Conservation (phyloP, 768 basidiomycete species). For the Ephemerocybe angulata region DNA sequence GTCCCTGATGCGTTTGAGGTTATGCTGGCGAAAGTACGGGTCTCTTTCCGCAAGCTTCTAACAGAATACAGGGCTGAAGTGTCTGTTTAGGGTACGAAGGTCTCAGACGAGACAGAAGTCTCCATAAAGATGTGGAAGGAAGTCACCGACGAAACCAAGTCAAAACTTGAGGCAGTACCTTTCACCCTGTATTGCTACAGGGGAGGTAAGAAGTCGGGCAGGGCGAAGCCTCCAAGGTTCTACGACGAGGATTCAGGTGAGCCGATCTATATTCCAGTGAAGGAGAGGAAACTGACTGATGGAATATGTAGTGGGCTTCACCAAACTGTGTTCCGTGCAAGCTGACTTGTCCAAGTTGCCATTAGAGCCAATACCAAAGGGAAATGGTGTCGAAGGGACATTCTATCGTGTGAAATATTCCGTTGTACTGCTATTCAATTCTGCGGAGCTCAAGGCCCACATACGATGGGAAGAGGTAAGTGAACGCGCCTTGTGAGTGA, state of each 20-base stretch:
- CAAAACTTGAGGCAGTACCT: slow-evolving; percentile 9
- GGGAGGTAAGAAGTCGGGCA: slow-evolving; percentile 6
- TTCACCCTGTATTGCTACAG: slow-evolving; percentile 19
- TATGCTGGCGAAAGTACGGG: slow-evolving; percentile 10
- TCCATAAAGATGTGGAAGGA: slow-evolving; percentile 7
- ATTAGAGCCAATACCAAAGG: slow-evolving; percentile 1
- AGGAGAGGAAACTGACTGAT: not conserved
- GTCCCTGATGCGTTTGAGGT: slow-evolving; percentile 11
- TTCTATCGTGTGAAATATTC: slow-evolving; percentile 29
- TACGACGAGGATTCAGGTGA: slow-evolving; percentile 20
- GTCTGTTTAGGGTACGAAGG: slow-evolving; percentile 14
- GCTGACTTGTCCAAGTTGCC: slow-evolving; percentile 15
- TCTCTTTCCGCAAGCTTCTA: not conserved
- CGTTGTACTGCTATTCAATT: slow-evolving; percentile 40
- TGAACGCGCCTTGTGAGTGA: not conserved
- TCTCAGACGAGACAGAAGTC: slow-evolving; percentile 22
- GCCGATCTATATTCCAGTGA: not conserved
- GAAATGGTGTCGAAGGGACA: not conserved
- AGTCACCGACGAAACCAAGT: slow-evolving; percentile 4
- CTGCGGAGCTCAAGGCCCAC: slow-evolving; percentile 45
- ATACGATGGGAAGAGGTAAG: slow-evolving; percentile 38
- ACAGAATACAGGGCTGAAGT: not conserved
- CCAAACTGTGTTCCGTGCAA: slow-evolving; percentile 16
- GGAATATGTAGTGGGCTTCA: slow-evolving; percentile 11
- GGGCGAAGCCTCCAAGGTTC: slow-evolving; percentile 14